These are phyloP conservation scores for Saccharomycopsis babjevae DNA, from an alignment of 805 yeast species.

Conservation along the genomic window DNA sequence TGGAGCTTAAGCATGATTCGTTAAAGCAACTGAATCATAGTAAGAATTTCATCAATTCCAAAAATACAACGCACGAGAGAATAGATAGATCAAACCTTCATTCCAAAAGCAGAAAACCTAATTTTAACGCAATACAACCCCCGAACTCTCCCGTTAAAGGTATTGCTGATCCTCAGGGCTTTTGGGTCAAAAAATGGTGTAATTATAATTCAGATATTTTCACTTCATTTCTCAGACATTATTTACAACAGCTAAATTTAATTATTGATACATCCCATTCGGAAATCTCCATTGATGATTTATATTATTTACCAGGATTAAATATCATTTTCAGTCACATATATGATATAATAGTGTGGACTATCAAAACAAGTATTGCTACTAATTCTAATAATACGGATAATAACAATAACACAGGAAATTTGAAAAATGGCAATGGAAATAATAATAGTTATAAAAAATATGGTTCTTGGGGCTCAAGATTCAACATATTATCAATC, in stretches of 20 bases:
- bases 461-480: conserved; percentile 7
- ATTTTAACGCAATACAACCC: conserved; percentile 30
- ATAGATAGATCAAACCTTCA: background rate
- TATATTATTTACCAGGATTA: conserved; percentile 33
- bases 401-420: background rate
- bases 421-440: background rate
- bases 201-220: conserved; percentile 47
- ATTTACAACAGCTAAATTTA: conserved; percentile 25
- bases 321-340: conserved; percentile 36
- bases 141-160: conserved; percentile 33
- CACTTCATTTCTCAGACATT: conserved; percentile 52
- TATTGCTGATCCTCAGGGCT: conserved; percentile 46
- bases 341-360: conserved; percentile 29
- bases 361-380: conserved; percentile 12
- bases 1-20: conserved; percentile 4
- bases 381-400: background rate
- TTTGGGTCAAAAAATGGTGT: conserved; percentile 57
- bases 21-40: background rate
- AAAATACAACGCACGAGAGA: background rate
- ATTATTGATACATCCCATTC: background rate
- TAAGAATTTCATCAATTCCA: background rate
- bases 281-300: conserved; percentile 1
- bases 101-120: conserved; percentile 5
- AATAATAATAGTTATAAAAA: background rate
- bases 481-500: conserved; percentile 11